Conservation (phyloP, 495 filamentous ascomycete genomes). For the Podospora comata region DNA sequence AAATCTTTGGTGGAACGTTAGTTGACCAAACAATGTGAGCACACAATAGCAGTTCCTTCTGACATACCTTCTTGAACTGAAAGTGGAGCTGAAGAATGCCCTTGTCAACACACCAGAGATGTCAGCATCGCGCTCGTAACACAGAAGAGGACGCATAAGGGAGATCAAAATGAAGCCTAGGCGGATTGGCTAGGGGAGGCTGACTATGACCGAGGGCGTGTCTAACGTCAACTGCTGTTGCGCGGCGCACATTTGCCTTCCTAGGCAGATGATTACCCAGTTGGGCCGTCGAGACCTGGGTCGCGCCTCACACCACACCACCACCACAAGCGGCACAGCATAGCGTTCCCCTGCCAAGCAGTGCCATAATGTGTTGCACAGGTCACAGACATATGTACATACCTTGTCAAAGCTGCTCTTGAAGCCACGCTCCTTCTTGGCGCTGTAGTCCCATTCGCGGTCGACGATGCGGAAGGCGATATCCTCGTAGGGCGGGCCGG, state of each 20-base stretch:
- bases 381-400: slow-evolving; percentile 31
- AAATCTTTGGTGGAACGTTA: slow-evolving; percentile 47
- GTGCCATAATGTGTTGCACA: not conserved
- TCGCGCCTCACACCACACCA: slow-evolving; percentile 11
- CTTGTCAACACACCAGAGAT: slow-evolving; percentile 49
- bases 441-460: slow-evolving; percentile 98
- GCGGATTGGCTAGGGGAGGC: not conserved
- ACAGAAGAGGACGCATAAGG: not conserved
- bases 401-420: slow-evolving; percentile 98
- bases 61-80: slow-evolving; percentile 80
- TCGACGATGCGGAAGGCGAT: slow-evolving; percentile 97
- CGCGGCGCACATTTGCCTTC: slow-evolving; percentile 14
- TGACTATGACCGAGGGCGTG: slow-evolving; percentile 10
- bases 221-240: slow-evolving; percentile 5
- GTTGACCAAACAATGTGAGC: not conserved
- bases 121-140: slow-evolving; percentile 7
- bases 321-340: slow-evolving; percentile 3
- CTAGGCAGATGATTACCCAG: slow-evolving; percentile 13
- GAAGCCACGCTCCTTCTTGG: slow-evolving; percentile 91
- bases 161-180: slow-evolving; percentile 8
- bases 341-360: slow-evolving; percentile 5
- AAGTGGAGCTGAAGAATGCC: slow-evolving; percentile 97
- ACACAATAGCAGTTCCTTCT: not conserved
- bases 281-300: slow-evolving; percentile 10
- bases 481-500: slow-evolving; percentile 94